Evolutionary conservation across 1,284 basidiomycete genomes (phyloP).

Genomic region (Dichomitus squalens): DNA sequence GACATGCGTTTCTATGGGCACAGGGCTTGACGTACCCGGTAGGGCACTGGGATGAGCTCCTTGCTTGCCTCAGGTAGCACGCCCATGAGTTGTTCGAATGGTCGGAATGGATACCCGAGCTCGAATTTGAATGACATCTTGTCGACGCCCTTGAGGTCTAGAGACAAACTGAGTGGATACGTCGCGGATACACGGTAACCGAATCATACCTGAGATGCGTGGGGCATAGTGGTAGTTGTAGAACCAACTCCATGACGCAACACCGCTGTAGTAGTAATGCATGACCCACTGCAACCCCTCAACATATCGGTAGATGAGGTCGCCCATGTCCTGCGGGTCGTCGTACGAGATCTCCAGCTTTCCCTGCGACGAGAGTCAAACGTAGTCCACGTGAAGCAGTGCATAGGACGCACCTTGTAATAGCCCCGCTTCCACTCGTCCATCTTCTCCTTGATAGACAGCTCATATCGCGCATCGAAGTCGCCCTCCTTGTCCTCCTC

Average conservation of each 20-base stretch:
- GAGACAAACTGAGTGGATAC: background rate
- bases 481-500: conserved; percentile 70
- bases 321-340: conserved; percentile 65
- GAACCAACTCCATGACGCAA: conserved; percentile 99
- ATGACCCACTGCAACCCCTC: conserved; percentile 99
- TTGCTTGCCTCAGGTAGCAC: conserved; percentile 91
- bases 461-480: conserved; percentile 78
- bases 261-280: conserved; percentile 98
- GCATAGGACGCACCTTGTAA: conserved; percentile 67
- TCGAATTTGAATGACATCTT: conserved; percentile 86
- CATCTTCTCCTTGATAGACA: conserved; percentile 82
- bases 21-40: conserved; percentile 55
- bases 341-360: conserved; percentile 85
- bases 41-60: conserved; percentile 86
- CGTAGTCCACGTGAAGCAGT: background rate
- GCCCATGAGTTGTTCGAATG: conserved; percentile 98
- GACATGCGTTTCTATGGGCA: background rate
- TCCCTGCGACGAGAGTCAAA: conserved; percentile 45
- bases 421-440: conserved; percentile 90
- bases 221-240: conserved; percentile 98
- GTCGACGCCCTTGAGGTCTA: conserved; percentile 80
- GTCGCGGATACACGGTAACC: background rate
- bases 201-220: conserved; percentile 76
- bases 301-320: conserved; percentile 80
- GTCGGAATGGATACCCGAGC: conserved; percentile 88